Base-by-base conservation (phyloP, 2,329 filamentous ascomycete species). In the Pyricularia grisea region DNA sequence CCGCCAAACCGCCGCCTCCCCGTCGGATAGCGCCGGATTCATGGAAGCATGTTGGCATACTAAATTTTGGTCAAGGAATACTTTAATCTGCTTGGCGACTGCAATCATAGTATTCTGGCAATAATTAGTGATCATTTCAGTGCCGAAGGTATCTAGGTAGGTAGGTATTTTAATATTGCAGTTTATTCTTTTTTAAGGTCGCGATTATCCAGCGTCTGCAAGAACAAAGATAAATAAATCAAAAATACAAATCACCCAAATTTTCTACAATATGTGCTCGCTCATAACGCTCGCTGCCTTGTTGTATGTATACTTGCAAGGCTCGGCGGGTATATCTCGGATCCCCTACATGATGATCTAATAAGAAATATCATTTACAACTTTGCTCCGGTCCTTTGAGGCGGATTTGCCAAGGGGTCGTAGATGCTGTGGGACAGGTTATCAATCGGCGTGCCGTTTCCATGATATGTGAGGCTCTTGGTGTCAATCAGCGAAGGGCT, bases 401-500 rank as follows among this genome's bases (percentile, higher is more conserved):
- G 76, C 60, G 86, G 86, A 68, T 81, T 81, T 28, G 79, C 79
- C 68, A 88, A 75, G 31, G 83, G 80, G 70, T 88, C 86, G 71
- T 88, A 88, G 0, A 84, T 81, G n/a, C 77, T 77, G 25, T 75
- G 74, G 0, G 81, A 79, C 31, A 88, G 75, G 68, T 79, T 79
- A 71, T 88, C 86, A 1, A 74, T 71, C 1, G 86, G 84, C 71
- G 82, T 81, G 28, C 80, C 77, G 55, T 81, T 81, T 55, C 81
- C 79, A 72, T 88, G 86, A 70, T 78, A 79, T 71, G 81, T 81
- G 73, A 97, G 77, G 2, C 90, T 92, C 71, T 91, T 83, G 0
- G 88, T 87, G 77, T 99, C 95, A 25, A 99, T 78, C 78, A 99
- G 81, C 30, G 88, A 89, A 0, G 94, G 90, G 71, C 91, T 92